Base-by-base conservation (phyloP, 306 rosid species). In the Lablab purpureus region DNA sequence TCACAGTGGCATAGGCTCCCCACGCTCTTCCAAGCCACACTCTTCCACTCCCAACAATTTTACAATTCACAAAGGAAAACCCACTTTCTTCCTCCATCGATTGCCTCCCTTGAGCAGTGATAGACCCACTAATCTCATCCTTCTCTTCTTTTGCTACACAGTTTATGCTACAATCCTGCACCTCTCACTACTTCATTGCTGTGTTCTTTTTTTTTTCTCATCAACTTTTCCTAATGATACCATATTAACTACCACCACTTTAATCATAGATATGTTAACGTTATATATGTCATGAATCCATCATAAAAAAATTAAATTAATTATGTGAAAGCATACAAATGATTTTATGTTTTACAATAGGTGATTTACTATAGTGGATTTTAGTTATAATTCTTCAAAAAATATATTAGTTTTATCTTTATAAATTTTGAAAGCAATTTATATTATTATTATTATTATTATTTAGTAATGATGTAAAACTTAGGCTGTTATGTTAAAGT, bases 1-100 rank as follows among this genome's bases (percentile, higher is more conserved):
- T 80, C 0, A 87, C 96, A 4, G 92, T 83, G 43, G 97, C 92
- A 52, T 11, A 89, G 14, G 86, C 0, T 25, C 97, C 92, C 98
- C 97, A 92, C 2, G 98, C 97, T 85, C 98, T 80, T 9, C 97
- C 96, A 19, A 92, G 97, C 97, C 94, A 94, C 51, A 90, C 92
- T 76, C 75, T 89, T 14, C 98, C 97, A 43, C 76, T 87, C 13
- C 98, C 98, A 64, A 7, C 32, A 63, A 94, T 86, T 79, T 66
- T 87, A 46, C 98, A 94, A 54, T 92, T 92, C 85, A 94, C 89
- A 77, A 94, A 92, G 0, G 97, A 89, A 86, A 87, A 94, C 3
- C 98, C 97, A 17, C 76, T 90, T 73, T 80, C 8, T 64, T 92
- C 97, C 0, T 70, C 56, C 78, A 23, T 21, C 2, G 94, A 73